Conservation (phyloP, 2,329 filamentous ascomycete genomes). For the Thermomyces lanuginosus region DNA sequence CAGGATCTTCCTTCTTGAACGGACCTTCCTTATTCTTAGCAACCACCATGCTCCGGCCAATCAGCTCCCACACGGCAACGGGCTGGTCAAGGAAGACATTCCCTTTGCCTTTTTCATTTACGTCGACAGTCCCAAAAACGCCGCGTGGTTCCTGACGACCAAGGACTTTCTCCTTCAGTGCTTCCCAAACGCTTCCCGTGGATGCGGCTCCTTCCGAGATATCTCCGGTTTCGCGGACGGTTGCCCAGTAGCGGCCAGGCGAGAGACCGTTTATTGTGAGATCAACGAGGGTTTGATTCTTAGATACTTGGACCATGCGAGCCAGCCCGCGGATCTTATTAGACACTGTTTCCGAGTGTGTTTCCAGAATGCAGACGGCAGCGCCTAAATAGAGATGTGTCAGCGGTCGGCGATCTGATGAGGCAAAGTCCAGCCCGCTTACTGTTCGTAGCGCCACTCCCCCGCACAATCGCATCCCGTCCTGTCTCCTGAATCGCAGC, state of each 20-base stretch:
- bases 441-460: conserved; percentile 75
- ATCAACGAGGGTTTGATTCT: conserved; percentile 67
- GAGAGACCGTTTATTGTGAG: conserved; percentile 68
- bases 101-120: conserved; percentile 60
- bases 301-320: conserved; percentile 80
- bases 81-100: conserved; percentile 64
- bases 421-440: conserved; percentile 8
- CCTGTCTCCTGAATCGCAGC: conserved; percentile 77
- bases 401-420: neutral
- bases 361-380: conserved; percentile 88
- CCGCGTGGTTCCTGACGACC: conserved; percentile 37
- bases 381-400: conserved; percentile 12
- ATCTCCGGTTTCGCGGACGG: conserved; percentile 71
- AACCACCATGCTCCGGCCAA: conserved; percentile 81
- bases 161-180: conserved; percentile 27
- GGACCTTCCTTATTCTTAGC: conserved; percentile 48
- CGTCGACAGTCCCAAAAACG: conserved; percentile 56
- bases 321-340: conserved; percentile 70
- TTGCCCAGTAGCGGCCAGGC: conserved; percentile 68
- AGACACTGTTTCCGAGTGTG: conserved; percentile 44
- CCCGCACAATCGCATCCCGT: conserved; percentile 82
- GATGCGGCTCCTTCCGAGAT: conserved; percentile 70
- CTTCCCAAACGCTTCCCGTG: conserved; percentile 68
- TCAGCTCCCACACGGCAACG: conserved; percentile 88
- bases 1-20: conserved; percentile 55